Evolutionary conservation across 1,284 basidiomycete species (phyloP).

Genomic region (Leucoagaricus sp.): DNA sequence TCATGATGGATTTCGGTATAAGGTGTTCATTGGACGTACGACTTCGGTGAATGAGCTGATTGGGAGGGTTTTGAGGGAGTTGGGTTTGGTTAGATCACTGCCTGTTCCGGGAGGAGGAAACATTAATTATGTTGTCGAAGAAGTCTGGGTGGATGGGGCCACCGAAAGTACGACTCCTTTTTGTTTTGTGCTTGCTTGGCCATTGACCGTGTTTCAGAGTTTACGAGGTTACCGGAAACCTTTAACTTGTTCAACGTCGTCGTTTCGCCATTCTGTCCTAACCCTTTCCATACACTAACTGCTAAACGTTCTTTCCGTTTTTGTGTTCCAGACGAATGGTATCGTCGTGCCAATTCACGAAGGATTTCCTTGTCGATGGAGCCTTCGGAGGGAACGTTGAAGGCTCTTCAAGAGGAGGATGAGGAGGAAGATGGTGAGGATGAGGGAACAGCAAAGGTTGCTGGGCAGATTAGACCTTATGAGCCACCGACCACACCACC

Average conservation of each 20-base stretch:
- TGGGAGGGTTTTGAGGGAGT: slow-evolving; percentile 55
- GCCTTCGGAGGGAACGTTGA: slow-evolving; percentile 54
- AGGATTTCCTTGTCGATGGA: slow-evolving; percentile 46
- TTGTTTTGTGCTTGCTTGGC: slow-evolving; percentile 3
- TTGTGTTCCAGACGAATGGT: slow-evolving; percentile 81
- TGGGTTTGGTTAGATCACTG: slow-evolving; percentile 67
- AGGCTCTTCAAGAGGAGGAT: slow-evolving; percentile 50
- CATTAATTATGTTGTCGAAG: slow-evolving; percentile 69
- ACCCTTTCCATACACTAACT: slow-evolving; percentile 37
- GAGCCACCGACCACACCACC: slow-evolving; percentile 6
- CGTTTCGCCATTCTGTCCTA: slow-evolving; percentile 36
- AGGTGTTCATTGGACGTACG: slow-evolving; percentile 57
- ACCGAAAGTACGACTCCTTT: slow-evolving; percentile 47
- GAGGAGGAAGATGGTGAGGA: slow-evolving; percentile 45
- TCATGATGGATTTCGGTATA: slow-evolving; percentile 71
- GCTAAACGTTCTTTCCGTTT: slow-evolving; percentile 52
- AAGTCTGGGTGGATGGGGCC: slow-evolving; percentile 52
- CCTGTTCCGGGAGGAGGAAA: slow-evolving; percentile 61
- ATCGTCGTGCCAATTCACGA: slow-evolving; percentile 64
- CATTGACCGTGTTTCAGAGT: slow-evolving; percentile 33
- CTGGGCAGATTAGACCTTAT: slow-evolving; percentile 11
- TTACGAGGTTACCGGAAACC: slow-evolving; percentile 39
- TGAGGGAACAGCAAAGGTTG: slow-evolving; percentile 62
- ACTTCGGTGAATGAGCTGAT: slow-evolving; percentile 58
- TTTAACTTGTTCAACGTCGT: slow-evolving; percentile 41